Base-by-base conservation (phyloP, 805 yeast genomes). In the Candida tammaniensis region DNA sequence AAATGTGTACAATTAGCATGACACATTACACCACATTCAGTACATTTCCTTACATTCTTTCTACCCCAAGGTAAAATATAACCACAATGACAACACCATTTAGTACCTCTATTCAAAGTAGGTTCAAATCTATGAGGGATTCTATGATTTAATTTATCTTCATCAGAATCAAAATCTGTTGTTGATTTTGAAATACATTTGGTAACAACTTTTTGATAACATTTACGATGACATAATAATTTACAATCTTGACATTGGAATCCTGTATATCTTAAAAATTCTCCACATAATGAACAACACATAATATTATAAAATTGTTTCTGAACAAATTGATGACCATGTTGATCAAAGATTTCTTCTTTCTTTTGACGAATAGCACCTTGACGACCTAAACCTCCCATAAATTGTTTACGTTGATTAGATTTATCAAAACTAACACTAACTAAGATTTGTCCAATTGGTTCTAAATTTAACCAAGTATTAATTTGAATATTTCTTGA, bases 21-120 rank as follows among this genome's bases (percentile, higher is more conserved):
- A 51, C 96, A 91, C 82, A 91, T 86, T 14, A 88, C 78, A 19
- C 95, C 95, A 78, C 98, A 93, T 47, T 85, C 93, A 4, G 83
- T 68, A 71, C 98, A 91, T 57, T 87, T 93, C 33, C 96, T 74
- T 8, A 89, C 94, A 49, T 86, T 88, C 59, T 87, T 88, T 52
- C 82, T 78, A 34, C 98, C 96, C 83, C 96, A 82, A 12, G 98
- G 98, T 43, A 93, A 70, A 33, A 93, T 80, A 55, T 87, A 87
- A 42, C 99, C 99, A 73, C 99, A 93, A 57, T 93, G 99, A 50
- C 98, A 93, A 64, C 99, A 93, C 99, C 99, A 93, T 55, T 91
- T 89, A 2, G 99, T 94, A 50, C 96, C 94, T 61, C 88, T 81
- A 54, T 93, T 93, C 12, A 93, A 75, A 17, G 80, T 77, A n/a